Evolutionary conservation across 345 rosid species (phyloP), one percentile per base, ranked within the genome.

Genomic region (Punica granatum): DNA sequence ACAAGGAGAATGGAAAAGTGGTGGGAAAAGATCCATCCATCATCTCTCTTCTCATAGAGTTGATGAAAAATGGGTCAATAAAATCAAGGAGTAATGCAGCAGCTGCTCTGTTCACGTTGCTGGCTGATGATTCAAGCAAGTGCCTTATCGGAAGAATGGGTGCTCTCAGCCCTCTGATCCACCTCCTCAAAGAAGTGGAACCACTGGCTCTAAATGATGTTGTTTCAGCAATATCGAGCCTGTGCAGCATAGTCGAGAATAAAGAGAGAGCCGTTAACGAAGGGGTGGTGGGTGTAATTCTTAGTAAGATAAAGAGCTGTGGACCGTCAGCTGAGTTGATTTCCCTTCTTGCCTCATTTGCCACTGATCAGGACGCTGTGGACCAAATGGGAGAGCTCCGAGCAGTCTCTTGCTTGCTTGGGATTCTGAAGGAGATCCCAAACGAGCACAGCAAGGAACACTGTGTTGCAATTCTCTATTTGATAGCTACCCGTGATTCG

Each of bases 1-100:
- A 65, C 70, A 81, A 77, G 13, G 53, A 69, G 41, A 84, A 80
- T 25, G 82, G 79, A 77, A 71, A 46, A 66, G 28, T 69, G 0
- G 67, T 82, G 66, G 82, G 72, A 16, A 84, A 81, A 53, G 72
- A 79, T 59, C 78, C 83, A 26, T 33, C 23, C 46, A 79, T 68
- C 32, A 77, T 86, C 64, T 80, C 84, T 1, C 18, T 86, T 28
- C 84, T 86, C 28, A 65, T 82, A 34, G 83, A 79, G 35, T 48
- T 82, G 34, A 43, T 86, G 65, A 64, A 30, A 65, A 39, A 61
- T 6, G 88, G 83, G 74, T 76, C 81, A 44, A 60, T 42, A 58
- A 78, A 72, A 67, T 71, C 91, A 58, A 83, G 84, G 53, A 79
- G 80, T 41, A 82, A 82, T 76, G 80, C 87, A 41, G 88, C 91